A percentile compares a stretch with the other conserved stretches of the same genome.
Evolutionary conservation across 1,139 yeast genomes (phyloP).

Genomic region (Yamadazyma pseudoaaseri): DNA sequence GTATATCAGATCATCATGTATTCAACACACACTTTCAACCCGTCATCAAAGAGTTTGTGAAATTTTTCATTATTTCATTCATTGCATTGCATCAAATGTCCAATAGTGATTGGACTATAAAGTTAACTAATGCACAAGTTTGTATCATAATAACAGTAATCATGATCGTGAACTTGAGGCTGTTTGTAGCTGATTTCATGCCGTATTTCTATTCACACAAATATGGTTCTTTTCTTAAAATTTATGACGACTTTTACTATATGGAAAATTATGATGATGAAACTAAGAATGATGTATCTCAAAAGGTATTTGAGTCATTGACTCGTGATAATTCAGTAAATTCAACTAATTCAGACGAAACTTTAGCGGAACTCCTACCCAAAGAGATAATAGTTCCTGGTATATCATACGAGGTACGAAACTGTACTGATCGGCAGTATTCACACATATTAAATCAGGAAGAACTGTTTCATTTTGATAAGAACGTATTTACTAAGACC

Average conservation of each 20-base stretch:
- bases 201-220: constrained; percentile 11
- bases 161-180: constrained; percentile 4
- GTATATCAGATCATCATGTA: constrained; percentile 8
- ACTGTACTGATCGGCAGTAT: not conserved
- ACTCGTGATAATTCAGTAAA: constrained; percentile 3
- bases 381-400: constrained; percentile 11
- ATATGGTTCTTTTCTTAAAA: constrained; percentile 10
- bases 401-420: constrained; percentile 1
- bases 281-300: constrained; percentile 10
- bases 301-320: constrained; percentile 10
- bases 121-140: constrained; percentile 9
- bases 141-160: constrained; percentile 8
- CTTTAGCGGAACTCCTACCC: constrained; percentile 16
- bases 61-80: constrained; percentile 12
- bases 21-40: constrained; percentile 14
- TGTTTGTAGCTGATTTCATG: constrained; percentile 10
- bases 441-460: not conserved
- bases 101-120: constrained; percentile 7
- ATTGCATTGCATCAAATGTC: constrained; percentile 11
- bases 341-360: constrained; percentile 7
- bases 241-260: constrained; percentile 12
- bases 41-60: constrained; percentile 11
- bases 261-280: constrained; percentile 11
- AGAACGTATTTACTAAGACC: constrained; percentile 4
- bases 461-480: constrained; percentile 6